Evolutionary conservation across 1,284 basidiomycete genomes (phyloP), one percentile per base, ranked within the genome.

Genomic region (Tylopilus orsonianus): DNA sequence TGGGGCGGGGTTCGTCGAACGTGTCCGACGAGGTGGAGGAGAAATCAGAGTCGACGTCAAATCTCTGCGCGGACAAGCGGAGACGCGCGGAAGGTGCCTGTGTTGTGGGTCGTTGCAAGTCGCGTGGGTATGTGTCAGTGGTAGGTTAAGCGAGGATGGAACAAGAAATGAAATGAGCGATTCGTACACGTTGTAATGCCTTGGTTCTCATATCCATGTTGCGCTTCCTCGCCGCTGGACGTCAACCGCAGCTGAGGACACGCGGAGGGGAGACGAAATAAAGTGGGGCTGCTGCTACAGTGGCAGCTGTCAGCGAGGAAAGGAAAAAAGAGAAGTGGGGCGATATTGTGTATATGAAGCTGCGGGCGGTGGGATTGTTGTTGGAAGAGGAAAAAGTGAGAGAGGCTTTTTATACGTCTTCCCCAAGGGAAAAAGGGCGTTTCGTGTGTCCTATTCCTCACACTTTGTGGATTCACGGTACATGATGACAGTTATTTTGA

Each of bases 21-120:
- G 59, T 56, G 29, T 64, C 60, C 10, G 59, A 59, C 26, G 61
- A 66, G 9, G 27, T 26, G 8, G 62, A 65, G 2, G 59, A 67
- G 2, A 46, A 18, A 19, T 58, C 53, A 24, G 65, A 64, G 41
- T 65, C 63, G 33, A 53, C n/a, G 36, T 65, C 53, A 32, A 66
- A 59, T 32, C 36, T 18, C 16, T 65, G 52, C 14, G 61, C 43
- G 8, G 56, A 49, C 2, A 44, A 16, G 33, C 52, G 44, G 10
- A 48, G 35, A 41, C 42, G 49, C 7, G 27, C 26, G 30, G 37
- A 43, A 12, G 51, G 42, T 13, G 34, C 14, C 60, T 63, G 35
- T 45, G 36, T 46, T 5, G 8, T 23, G 24, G 5, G 10, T 9
- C n/a, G 27, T 20, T 40, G 29, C 43, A 39, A n/a, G 41, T 35